Percentiles rank a stretch among this genome's conserved stretches.
Conservation (phyloP, 495 filamentous ascomycete species). For the Neurospora sp. region DNA sequence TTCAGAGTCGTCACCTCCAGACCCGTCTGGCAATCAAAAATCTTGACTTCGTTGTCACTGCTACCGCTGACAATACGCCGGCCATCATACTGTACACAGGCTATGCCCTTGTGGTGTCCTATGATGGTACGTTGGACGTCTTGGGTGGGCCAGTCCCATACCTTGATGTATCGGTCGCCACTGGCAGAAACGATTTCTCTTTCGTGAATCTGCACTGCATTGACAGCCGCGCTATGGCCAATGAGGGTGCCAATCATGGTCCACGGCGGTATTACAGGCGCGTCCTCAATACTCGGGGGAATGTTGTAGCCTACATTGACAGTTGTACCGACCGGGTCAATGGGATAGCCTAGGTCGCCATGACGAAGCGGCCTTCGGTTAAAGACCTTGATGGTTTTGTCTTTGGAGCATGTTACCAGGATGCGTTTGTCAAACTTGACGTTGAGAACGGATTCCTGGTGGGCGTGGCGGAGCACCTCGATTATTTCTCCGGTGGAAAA, state of each 20-base stretch:
- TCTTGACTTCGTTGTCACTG: conserved; percentile 88
- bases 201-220: conserved; percentile 84
- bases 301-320: conserved; percentile 39
- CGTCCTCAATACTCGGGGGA: conserved; percentile 27
- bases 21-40: conserved; percentile 77
- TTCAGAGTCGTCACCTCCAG: conserved; percentile 80
- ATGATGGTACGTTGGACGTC: conserved; percentile 63
- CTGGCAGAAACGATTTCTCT: conserved; percentile 88
- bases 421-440: conserved; percentile 85
- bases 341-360: conserved; percentile 54
- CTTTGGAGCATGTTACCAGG: conserved; percentile 93
- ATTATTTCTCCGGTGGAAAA: conserved; percentile 83
- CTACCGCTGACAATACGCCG: conserved; percentile 92
- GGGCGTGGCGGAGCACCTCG: conserved; percentile 62
- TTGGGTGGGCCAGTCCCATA: conserved; percentile 84
- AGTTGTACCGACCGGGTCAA: conserved; percentile 43
- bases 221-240: conserved; percentile 86
- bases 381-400: conserved; percentile 93
- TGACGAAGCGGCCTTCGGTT: conserved; percentile 63
- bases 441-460: conserved; percentile 88
- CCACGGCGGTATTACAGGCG: conserved; percentile 49
- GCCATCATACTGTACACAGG: conserved; percentile 96
- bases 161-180: conserved; percentile 81
- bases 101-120: conserved; percentile 91
- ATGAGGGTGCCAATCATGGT: conserved; percentile 67